Evolutionary conservation across 2,329 filamentous ascomycete species (phyloP).

Genomic region (Cercospora janseana): DNA sequence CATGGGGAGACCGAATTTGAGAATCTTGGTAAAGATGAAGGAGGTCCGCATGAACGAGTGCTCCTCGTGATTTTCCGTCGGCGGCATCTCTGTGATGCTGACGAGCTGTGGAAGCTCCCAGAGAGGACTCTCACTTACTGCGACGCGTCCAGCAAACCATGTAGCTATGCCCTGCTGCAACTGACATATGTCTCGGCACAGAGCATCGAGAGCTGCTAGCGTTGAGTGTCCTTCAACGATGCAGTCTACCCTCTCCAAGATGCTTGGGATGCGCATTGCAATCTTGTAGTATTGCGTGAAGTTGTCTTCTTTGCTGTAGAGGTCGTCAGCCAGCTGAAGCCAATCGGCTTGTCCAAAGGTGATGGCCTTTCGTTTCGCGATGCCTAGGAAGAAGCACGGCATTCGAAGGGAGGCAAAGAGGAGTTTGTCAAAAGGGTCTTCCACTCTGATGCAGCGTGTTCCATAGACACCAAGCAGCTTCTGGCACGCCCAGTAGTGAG

Average conservation of each 20-base stretch:
- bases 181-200: constrained; percentile 2
- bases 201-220: not conserved
- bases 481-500: constrained; percentile 17
- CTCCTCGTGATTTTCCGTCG: constrained; percentile 12
- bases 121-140: not conserved
- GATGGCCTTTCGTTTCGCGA: constrained; percentile 15
- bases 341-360: constrained; percentile 13
- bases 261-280: constrained; percentile 11
- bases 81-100: not conserved
- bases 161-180: not conserved
- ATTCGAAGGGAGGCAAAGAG: constrained; percentile 17
- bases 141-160: not conserved
- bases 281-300: constrained; percentile 13
- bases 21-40: constrained; percentile 9
- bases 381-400: constrained; percentile 17
- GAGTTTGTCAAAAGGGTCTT: constrained; percentile 17
- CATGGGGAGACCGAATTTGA: constrained; percentile 10
- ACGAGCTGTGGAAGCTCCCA: constrained; percentile 12
- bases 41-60: constrained; percentile 18
- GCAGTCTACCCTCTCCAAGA: constrained; percentile 9
- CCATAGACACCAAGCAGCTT: constrained; percentile 14
- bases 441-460: constrained; percentile 11
- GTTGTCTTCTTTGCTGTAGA: not conserved
- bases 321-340: constrained; percentile 7
- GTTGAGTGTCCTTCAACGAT: not conserved